Evolutionary conservation across 2,329 filamentous ascomycete genomes (phyloP).

Genomic region (Coniella vitis): DNA sequence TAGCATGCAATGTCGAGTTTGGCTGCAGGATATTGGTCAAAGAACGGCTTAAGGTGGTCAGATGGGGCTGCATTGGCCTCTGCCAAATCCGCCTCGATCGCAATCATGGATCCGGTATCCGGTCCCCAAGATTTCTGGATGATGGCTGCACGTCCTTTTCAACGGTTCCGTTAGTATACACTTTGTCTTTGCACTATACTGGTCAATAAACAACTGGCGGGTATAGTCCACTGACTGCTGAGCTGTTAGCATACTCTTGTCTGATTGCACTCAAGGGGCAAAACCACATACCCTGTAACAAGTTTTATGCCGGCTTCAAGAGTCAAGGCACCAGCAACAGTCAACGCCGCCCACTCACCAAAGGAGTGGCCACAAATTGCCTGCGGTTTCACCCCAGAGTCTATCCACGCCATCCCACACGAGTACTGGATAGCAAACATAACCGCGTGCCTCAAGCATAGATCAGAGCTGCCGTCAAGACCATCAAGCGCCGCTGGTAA

Average conservation of each 20-base stretch:
- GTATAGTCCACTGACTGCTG: no score
- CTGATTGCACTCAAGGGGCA: no score
- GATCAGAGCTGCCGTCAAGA: slow-evolving; percentile 23
- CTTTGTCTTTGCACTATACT: no score
- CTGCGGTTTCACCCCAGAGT: slow-evolving; percentile 24
- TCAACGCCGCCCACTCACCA: slow-evolving; percentile 35
- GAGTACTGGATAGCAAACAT: slow-evolving; percentile 35
- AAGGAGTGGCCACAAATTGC: slow-evolving; percentile 34
- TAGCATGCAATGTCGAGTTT: slow-evolving; percentile 36
- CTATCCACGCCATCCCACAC: slow-evolving; percentile 29
- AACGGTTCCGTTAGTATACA: no score
- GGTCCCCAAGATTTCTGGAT: slow-evolving; percentile 27
- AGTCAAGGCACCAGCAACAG: slow-evolving; percentile 26
- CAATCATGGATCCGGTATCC: slow-evolving; percentile 33
- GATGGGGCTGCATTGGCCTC: background rate
- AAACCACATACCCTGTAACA: slow-evolving; percentile 13
- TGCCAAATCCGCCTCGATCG: slow-evolving; percentile 18
- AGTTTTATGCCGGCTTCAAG: slow-evolving; percentile 26
- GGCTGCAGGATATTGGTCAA: background rate
- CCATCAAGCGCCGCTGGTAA: slow-evolving; percentile 22
- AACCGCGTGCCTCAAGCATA: slow-evolving; percentile 23
- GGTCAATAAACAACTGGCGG: no score
- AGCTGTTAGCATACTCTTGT: no score
- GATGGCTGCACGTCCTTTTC: slow-evolving; percentile 22
- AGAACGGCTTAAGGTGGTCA: no score